Percentiles rank a stretch among this genome's conserved stretches.
Evolutionary conservation across 345 rosid genomes (phyloP).

Genomic region (Hypericum perforatum): DNA sequence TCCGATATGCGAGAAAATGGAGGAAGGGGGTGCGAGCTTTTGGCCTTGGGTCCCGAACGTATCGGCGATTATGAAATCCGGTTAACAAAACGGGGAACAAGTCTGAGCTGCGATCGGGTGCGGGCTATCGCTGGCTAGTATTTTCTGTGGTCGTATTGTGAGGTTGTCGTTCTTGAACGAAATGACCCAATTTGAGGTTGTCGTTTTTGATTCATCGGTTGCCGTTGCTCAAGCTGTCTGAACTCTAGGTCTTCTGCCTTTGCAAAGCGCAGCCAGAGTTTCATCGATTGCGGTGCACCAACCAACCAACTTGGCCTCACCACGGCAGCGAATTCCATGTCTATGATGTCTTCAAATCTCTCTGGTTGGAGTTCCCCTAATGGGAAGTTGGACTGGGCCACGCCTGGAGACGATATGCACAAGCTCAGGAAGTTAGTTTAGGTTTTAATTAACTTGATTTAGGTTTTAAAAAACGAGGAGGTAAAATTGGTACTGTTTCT

Average conservation of each 20-base stretch:
- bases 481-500: no score
- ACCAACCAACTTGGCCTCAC: constrained; percentile 29
- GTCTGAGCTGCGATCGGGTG: constrained; percentile 68
- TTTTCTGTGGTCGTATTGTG: constrained; percentile 12
- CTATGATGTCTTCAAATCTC: constrained; percentile 43
- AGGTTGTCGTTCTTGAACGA: no score
- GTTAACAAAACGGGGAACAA: constrained; percentile 31
- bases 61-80: constrained; percentile 66
- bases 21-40: constrained; percentile 8
- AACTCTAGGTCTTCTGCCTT: constrained; percentile 83
- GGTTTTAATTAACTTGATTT: no score
- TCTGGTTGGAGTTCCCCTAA: constrained; percentile 71
- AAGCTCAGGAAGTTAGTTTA: constrained; percentile 77
- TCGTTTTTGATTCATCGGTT: constrained; percentile 72
- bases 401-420: constrained; percentile 74
- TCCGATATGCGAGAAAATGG: no score
- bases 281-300: constrained; percentile 49
- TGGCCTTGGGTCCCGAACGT: constrained; percentile 47
- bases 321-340: constrained; percentile 31
- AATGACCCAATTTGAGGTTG: constrained; percentile 46
- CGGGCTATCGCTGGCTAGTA: constrained; percentile 6
- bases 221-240: constrained; percentile 86
- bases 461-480: no score
- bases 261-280: constrained; percentile 83
- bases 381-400: constrained; percentile 86